Conservation (phyloP, 371 early-diverging fungal genomes). For the Enteropsectra breve region DNA sequence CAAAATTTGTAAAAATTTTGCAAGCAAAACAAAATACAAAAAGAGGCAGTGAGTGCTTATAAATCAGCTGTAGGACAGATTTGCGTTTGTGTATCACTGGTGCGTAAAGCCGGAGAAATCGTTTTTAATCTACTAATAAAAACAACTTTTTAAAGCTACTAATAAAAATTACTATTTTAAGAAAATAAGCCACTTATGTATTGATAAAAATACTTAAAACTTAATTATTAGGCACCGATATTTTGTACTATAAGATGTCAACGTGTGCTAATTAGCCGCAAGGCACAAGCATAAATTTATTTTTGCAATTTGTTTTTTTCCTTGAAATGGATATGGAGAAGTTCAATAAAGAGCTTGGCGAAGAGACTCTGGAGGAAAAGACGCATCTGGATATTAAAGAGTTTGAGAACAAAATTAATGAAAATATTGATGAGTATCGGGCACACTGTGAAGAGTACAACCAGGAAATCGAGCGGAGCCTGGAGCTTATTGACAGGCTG, state of each 20-base stretch:
- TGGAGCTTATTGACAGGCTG: not conserved
- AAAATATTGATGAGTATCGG: not conserved
- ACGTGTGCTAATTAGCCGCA: no score
- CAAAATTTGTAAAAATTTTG: constrained; percentile 22
- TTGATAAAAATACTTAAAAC: no score
- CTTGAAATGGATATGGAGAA: no score
- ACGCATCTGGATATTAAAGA: not conserved
- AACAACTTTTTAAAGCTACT: no score
- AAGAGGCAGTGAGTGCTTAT: not conserved
- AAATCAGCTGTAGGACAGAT: not conserved
- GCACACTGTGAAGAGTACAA: not conserved
- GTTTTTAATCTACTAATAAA: no score
- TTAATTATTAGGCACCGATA: no score
- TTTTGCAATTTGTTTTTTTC: not conserved
- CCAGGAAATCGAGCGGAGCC: not conserved
- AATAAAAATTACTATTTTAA: no score
- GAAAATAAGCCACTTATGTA: no score
- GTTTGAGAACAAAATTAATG: constrained; percentile 13
- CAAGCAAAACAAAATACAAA: not conserved
- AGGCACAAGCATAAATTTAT: not conserved
- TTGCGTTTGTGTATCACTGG: not conserved
- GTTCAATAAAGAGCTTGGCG: no score
- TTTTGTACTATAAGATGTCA: no score
- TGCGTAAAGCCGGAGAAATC: no score
- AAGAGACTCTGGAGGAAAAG: no score